Base-by-base conservation (phyloP, 371 early-diverging fungal genomes). In the Mortierella sp. region DNA sequence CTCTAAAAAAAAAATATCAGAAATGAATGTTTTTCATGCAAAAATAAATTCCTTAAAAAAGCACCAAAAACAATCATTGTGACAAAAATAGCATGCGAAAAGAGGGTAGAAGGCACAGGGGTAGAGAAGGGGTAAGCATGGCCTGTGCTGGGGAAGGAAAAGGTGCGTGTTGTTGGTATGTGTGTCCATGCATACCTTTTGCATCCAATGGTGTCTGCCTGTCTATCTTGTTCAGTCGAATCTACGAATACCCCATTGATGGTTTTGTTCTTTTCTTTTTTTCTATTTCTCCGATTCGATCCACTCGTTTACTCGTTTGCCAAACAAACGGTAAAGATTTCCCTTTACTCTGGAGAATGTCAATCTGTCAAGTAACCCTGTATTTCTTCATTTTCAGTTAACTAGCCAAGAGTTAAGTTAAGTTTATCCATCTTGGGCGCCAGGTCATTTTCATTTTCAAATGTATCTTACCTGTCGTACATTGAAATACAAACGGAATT, bases 201-300 rank as follows among this genome's bases (percentile, higher is more conserved):
- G 5, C 53, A 24, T 61, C 34, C 61, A 61, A 34, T 61, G 61
- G 61, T 61, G 61, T 37, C 22, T 61, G 24, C 24, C 7, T 14
- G n/a, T n/a, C n/a, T 22, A 6, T 48, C 7, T 13, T 3, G 48
- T n/a, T 61, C 8, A 31, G 37, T 4, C n/a, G 4, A 14, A n/a
- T n/a, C n/a, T n/a, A n/a, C n/a, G n/a, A n/a, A n/a, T n/a, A n/a
- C n/a, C n/a, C n/a, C 48, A 48, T 48, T 48, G 48, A 9, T 48
- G n/a, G 1, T 48, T 48, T 48, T 6, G 1, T 16, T 9, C 45
- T 16, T 22, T 22, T 9, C 31, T 61, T 37, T 22, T 61, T 61
- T 61, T 61, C 61, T 61, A 34, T 61, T 61, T 61, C 61, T 61
- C 61, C 61, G 61, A 61, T 61, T n/a, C 26, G n/a, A 1, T 7